These are phyloP conservation scores for Yarrowia osloensis DNA, from an alignment of 805 yeast genomes.

Conservation along the genomic window DNA sequence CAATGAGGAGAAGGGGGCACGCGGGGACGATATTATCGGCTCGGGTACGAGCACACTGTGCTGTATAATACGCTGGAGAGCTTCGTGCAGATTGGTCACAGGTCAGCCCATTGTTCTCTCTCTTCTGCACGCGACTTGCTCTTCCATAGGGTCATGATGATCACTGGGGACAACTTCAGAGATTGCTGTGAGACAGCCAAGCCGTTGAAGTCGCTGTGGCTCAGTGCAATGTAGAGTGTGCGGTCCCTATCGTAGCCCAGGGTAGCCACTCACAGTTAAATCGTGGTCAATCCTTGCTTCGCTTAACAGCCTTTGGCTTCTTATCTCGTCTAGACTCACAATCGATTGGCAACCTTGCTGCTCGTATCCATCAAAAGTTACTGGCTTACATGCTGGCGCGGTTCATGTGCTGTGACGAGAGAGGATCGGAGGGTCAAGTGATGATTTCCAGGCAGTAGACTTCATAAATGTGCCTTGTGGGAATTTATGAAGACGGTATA, in stretches of 20 bases:
- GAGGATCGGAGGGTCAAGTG: background rate
- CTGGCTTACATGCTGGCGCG: too few relatives aligned
- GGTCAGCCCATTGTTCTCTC: background rate
- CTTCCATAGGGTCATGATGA: background rate
- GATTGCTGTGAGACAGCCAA: background rate
- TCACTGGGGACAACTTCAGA: background rate
- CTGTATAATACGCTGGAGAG: background rate
- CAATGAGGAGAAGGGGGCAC: background rate
- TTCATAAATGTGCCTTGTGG: background rate
- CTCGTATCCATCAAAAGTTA: background rate
- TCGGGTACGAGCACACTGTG: background rate
- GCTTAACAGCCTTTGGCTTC: background rate
- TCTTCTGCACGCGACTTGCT: background rate
- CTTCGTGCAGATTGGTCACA: background rate
- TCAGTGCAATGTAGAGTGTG: too few relatives aligned
- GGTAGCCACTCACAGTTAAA: too few relatives aligned
- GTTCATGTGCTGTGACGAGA: background rate
- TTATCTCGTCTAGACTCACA: background rate
- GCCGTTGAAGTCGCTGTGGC: background rate
- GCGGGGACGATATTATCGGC: background rate
- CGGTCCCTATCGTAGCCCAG: too few relatives aligned
- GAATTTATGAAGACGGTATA: background rate
- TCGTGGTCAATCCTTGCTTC: conserved; percentile 11
- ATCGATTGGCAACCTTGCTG: conserved; percentile 16
- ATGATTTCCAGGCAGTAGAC: background rate